These are phyloP conservation scores for Paracoccidioides lutzii DNA, from an alignment of 2,329 filamentous ascomycete genomes.

Conservation along the genomic window DNA sequence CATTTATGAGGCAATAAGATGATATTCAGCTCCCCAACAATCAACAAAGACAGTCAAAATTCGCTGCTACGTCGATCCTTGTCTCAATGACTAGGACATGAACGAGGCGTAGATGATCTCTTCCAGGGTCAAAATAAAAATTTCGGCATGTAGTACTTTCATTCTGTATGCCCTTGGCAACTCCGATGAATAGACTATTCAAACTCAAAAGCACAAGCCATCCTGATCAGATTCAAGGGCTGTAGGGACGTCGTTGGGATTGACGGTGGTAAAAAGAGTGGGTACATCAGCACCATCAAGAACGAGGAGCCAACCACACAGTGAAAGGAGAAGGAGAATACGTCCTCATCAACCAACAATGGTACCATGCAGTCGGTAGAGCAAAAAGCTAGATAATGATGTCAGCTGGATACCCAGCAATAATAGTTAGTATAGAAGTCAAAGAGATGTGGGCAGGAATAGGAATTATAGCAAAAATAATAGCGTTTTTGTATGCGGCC, in stretches of 20 bases:
- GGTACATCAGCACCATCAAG: neutral
- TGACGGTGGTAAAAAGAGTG: neutral
- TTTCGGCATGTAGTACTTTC: neutral
- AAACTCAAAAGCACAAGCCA: neutral
- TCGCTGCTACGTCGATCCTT: constrained; percentile 2
- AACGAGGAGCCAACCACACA: neutral
- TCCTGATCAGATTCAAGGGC: neutral
- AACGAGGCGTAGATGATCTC: neutral
- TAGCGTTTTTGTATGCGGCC: neutral
- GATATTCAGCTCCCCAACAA: neutral
- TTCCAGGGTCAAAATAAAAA: constrained; percentile 1
- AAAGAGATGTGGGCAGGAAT: neutral
- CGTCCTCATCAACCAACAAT: neutral
- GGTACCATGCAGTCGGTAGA: neutral
- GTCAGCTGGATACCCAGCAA: neutral
- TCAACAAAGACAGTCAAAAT: neutral
- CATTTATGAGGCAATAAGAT: neutral
- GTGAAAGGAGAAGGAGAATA: neutral
- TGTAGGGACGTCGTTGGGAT: neutral
- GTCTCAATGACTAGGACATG: neutral
- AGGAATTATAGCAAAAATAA: neutral
- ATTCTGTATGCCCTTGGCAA: neutral
- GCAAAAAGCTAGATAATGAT: neutral
- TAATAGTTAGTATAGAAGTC: neutral
- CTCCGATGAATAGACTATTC: neutral